Evolutionary conservation across 768 basidiomycete genomes (phyloP).

Genomic region (Tubosaeta sp.): DNA sequence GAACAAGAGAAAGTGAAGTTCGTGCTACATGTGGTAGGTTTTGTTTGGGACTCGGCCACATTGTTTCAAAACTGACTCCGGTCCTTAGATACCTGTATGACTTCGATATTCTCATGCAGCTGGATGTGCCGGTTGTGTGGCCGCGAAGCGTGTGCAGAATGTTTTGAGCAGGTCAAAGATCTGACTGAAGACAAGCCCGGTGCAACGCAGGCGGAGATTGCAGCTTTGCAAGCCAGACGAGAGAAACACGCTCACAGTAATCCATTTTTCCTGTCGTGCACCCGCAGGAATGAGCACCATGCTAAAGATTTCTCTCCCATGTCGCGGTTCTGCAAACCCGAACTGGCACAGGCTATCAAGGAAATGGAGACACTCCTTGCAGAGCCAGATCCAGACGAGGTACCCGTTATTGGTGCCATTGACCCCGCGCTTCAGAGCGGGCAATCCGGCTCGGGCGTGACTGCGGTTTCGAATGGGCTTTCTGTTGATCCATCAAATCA

Average conservation of each 20-base stretch:
- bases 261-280: slow-evolving; percentile 73
- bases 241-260: slow-evolving; percentile 63
- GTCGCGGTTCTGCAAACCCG: slow-evolving; percentile 64
- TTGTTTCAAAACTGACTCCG: slow-evolving; percentile 7
- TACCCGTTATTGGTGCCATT: slow-evolving; percentile 22
- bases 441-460: slow-evolving; percentile 1
- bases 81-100: slow-evolving; percentile 82
- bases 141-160: slow-evolving; percentile 84
- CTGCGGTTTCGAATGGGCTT: slow-evolving; percentile 9
- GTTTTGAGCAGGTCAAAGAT: slow-evolving; percentile 65
- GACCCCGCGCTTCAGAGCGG: slow-evolving; percentile 27
- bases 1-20: slow-evolving; percentile 76
- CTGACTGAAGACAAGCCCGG: slow-evolving; percentile 52
- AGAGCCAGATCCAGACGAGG: slow-evolving; percentile 28
- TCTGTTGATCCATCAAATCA: slow-evolving; percentile 7
- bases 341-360: slow-evolving; percentile 59
- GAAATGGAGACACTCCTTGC: slow-evolving; percentile 61
- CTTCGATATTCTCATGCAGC: slow-evolving; percentile 83
- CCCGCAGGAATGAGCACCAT: slow-evolving; percentile 65
- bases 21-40: slow-evolving; percentile 79
- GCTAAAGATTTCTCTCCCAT: slow-evolving; percentile 72
- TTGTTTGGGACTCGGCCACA: not conserved
- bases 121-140: slow-evolving; percentile 94
- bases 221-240: slow-evolving; percentile 45
- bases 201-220: slow-evolving; percentile 45